Base-by-base conservation (phyloP, 179 eudicot genomes). In the Monotropa hypopitys region DNA sequence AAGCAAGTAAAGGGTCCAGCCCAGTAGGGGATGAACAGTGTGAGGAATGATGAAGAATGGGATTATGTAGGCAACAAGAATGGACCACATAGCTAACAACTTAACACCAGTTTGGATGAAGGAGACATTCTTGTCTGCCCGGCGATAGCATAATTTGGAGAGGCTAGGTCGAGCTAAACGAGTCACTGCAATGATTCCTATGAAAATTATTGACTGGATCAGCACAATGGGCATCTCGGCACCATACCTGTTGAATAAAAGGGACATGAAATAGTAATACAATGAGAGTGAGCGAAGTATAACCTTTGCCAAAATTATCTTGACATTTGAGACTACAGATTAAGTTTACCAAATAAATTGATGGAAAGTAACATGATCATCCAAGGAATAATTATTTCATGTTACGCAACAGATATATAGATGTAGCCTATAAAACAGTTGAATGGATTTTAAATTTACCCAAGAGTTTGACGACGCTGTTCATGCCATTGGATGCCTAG, bases 401-500 rank as follows among this genome's bases (percentile, higher is more conserved):
- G 35, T 23, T 70, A 23, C 12, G 13, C 7, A 46, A 46, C 11
- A 43, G 47, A 43, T 46, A 28, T 46, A 45, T 20, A 45, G 51
- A 32, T 69, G 7, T 21, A 54, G 11, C 43, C 23, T 28, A 32
- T 30, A 42, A 35, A 6, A 49, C 40, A 35, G 13, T 28, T 7
- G 15, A 38, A 42, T 49, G 72, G n/a, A 20, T 61, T 61, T 53
- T 13, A 38, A 40, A 43, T 67, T 75, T 87, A 95, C 99, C 99
- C 99, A 16, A 95, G 84, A 76, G 92, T 91, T 42, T 74, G 83
- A 66, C 86, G 92, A 15, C 99, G 92, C 76, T 85, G 93, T 81
- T 89, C 89, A 79, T 95, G 99, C 99, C 99, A 95, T 0, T 89
- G 82, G 80, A 93, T 76, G 74, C 99, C 99, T n/a, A 95, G 82